These are phyloP conservation scores for Coemansia reversa DNA, from an alignment of 192 early-diverging fungal species.

Conservation along the genomic window DNA sequence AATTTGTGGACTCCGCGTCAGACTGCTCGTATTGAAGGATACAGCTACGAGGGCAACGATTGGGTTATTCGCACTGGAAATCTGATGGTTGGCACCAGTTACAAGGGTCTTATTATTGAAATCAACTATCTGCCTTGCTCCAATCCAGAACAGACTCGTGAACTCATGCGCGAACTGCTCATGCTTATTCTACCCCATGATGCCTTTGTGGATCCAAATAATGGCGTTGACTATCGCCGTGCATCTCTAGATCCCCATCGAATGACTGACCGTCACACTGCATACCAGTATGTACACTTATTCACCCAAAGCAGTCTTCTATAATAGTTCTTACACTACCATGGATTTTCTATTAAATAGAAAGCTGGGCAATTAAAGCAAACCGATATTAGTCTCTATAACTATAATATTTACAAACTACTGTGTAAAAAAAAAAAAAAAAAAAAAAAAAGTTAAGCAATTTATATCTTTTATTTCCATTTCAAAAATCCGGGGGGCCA, in stretches of 20 bases:
- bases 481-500: neutral
- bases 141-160: conserved; percentile 42
- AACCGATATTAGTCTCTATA: neutral
- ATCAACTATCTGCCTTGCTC: conserved; percentile 55
- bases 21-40: conserved; percentile 49
- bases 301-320: conserved; percentile 50
- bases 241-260: conserved; percentile 32
- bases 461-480: neutral
- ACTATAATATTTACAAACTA: neutral
- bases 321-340: conserved; percentile 4
- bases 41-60: conserved; percentile 51
- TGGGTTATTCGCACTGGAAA: conserved; percentile 51
- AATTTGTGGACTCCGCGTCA: conserved; percentile 53
- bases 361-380: neutral
- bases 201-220: conserved; percentile 49
- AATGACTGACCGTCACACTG: conserved; percentile 54
- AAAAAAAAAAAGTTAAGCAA: neutral
- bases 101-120: conserved; percentile 53
- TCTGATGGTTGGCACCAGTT: conserved; percentile 52
- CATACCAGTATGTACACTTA: conserved; percentile 52
- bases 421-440: too few species aligned
- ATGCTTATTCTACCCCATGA: conserved; percentile 48
- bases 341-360: neutral
- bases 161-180: conserved; percentile 50
- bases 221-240: conserved; percentile 38